Evolutionary conservation across 176 grass and related monocot species (phyloP).

Genomic region (Pharus latifolius): DNA sequence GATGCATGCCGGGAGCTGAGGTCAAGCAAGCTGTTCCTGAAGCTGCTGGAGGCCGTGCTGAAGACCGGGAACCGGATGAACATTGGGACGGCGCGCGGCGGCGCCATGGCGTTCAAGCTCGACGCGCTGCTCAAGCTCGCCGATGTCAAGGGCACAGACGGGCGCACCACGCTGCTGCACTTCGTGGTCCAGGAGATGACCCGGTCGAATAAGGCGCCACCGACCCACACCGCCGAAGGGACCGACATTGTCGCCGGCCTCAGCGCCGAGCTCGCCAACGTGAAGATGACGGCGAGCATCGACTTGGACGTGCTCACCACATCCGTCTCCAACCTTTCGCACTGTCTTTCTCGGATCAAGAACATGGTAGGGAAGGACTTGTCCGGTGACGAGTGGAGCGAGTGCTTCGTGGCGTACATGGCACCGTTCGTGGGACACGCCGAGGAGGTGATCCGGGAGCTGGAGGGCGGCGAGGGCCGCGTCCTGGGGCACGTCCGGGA

Average conservation of each 20-base stretch:
- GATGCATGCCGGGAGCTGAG: slow-evolving; percentile 85
- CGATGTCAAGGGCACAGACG: slow-evolving; percentile 89
- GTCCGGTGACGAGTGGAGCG: slow-evolving; percentile 10
- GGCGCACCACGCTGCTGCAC: slow-evolving; percentile 88
- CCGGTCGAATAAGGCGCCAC: slow-evolving; percentile 32
- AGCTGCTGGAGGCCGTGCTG: slow-evolving; percentile 92
- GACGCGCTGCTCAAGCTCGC: slow-evolving; percentile 89
- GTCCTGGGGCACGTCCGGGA: slow-evolving; percentile 76
- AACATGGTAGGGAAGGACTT: slow-evolving; percentile 26
- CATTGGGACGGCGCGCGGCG: slow-evolving; percentile 68
- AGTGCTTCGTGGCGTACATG: slow-evolving; percentile 49
- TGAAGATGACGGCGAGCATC: slow-evolving; percentile 63
- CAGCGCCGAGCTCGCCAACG: slow-evolving; percentile 66
- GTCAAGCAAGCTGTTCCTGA: slow-evolving; percentile 88
- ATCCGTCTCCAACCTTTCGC: slow-evolving; percentile 52
- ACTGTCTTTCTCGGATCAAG: slow-evolving; percentile 50
- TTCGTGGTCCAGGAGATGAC: slow-evolving; percentile 91
- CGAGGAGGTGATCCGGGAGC: slow-evolving; percentile 50
- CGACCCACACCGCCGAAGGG: slow-evolving; percentile 8
- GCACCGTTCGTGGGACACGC: slow-evolving; percentile 45
- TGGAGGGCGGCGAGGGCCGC: slow-evolving; percentile 51
- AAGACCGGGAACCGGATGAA: slow-evolving; percentile 99
- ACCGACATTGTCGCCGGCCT: slow-evolving; percentile 61
- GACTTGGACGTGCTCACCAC: slow-evolving; percentile 81
- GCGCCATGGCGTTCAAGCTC: slow-evolving; percentile 92